Evolutionary conservation across 768 basidiomycete species (phyloP).

Genomic region (Mycena galopus): DNA sequence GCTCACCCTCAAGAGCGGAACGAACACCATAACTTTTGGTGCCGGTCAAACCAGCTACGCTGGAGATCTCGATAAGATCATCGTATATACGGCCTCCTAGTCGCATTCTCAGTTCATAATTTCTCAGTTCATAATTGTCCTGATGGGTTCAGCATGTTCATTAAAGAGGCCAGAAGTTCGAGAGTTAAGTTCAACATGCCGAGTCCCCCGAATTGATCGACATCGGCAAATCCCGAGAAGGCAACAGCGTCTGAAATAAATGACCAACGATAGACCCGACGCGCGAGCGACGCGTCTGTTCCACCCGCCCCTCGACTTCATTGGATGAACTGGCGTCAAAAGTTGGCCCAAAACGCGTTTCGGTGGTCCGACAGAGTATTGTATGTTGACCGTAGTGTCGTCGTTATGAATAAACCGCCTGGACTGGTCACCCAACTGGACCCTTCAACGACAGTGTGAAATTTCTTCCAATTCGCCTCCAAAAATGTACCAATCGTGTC

Average conservation of each 20-base stretch:
- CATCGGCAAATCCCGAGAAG: neutral
- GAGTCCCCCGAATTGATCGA: neutral
- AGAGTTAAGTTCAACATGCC: neutral
- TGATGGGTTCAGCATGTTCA: too few relatives aligned
- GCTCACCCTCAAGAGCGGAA: conserved; percentile 60
- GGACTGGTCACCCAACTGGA: conserved; percentile 67
- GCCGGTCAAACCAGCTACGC: conserved; percentile 68
- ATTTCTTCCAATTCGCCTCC: conserved; percentile 52
- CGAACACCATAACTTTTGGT: conserved; percentile 65
- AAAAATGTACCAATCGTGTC: conserved; percentile 43
- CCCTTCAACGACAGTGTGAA: conserved; percentile 36
- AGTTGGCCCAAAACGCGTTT: conserved; percentile 16
- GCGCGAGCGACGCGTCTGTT: too few relatives aligned
- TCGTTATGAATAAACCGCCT: conserved; percentile 73
- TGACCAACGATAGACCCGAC: neutral
- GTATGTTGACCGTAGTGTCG: conserved; percentile 67
- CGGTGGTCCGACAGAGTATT: conserved; percentile 44
- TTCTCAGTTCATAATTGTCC: too few relatives aligned
- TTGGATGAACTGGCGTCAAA: conserved; percentile 21
- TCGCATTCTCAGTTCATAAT: neutral
- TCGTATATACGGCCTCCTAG: conserved; percentile 56
- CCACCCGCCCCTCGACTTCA: neutral
- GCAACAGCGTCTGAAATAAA: neutral
- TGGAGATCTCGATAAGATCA: conserved; percentile 71
- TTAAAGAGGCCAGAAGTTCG: too few relatives aligned